Evolutionary conservation across 495 filamentous ascomycete genomes (phyloP).

Genomic region (Aspergillus conjunctus): DNA sequence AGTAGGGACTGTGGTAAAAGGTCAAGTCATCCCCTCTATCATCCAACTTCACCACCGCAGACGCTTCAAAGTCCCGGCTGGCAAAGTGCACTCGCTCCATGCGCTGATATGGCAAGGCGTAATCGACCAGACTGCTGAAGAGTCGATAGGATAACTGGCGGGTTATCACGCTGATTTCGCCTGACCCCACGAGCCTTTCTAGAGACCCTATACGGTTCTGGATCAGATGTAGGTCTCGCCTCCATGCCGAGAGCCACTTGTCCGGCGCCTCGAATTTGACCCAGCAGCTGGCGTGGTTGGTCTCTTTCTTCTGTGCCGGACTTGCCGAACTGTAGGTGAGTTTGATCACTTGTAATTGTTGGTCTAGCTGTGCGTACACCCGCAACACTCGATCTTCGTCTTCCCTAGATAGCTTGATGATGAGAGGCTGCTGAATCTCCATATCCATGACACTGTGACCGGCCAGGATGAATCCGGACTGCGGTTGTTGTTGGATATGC

Average conservation of each 20-base stretch:
- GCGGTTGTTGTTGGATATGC: not conserved
- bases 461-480: not conserved
- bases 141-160: not conserved
- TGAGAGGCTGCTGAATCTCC: not conserved
- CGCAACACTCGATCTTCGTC: not conserved
- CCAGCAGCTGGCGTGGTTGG: not conserved
- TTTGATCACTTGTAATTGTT: not conserved
- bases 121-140: conserved; percentile 27
- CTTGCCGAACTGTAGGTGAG: not conserved
- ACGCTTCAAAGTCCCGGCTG: conserved; percentile 36
- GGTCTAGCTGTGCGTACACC: not conserved
- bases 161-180: not conserved
- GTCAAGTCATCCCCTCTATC: conserved; percentile 16
- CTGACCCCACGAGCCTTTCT: not conserved
- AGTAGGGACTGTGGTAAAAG: conserved; percentile 30
- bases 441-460: not conserved
- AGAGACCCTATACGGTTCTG: not conserved
- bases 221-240: not conserved
- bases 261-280: not conserved
- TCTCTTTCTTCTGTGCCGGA: not conserved
- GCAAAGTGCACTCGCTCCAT: conserved; percentile 49
- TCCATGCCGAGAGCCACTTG: not conserved
- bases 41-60: conserved; percentile 37
- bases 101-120: conserved; percentile 59
- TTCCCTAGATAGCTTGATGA: not conserved